These are phyloP conservation scores for Ustilago tritici DNA, from an alignment of 1,284 basidiomycete genomes.

Conservation along the genomic window DNA sequence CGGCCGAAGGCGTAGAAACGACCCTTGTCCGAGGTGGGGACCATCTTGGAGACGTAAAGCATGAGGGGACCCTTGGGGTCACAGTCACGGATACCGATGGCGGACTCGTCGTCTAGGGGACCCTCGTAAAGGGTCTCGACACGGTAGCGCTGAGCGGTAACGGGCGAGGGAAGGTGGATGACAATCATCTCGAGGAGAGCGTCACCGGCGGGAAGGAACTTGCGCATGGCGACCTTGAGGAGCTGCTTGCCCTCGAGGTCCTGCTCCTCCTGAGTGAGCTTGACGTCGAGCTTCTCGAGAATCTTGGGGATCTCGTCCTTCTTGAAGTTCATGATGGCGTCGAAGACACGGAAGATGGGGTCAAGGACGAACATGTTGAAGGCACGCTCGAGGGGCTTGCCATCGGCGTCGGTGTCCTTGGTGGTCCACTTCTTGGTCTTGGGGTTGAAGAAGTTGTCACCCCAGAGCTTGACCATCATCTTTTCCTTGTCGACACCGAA, in stretches of 20 bases:
- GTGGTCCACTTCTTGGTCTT: conserved; percentile 97
- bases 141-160: conserved; percentile 97
- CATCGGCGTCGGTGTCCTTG: conserved; percentile 81
- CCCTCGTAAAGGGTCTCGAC: conserved; percentile 99
- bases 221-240: conserved; percentile 98
- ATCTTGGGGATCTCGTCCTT: conserved; percentile 87
- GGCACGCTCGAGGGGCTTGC: conserved; percentile 80
- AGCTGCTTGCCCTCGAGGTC: conserved; percentile 96
- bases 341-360: conserved; percentile 99
- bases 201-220: conserved; percentile 99
- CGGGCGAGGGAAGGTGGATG: conserved; percentile 91
- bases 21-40: conserved; percentile 99
- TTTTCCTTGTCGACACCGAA: conserved; percentile 99
- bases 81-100: conserved; percentile 98
- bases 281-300: conserved; percentile 96
- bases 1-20: conserved; percentile 99
- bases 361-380: conserved; percentile 89
- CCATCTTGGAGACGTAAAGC: conserved; percentile 99
- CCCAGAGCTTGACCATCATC: conserved; percentile 98
- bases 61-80: conserved; percentile 97
- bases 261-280: conserved; percentile 88
- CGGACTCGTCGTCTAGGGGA: conserved; percentile 99
- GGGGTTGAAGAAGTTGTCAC: conserved; percentile 99
- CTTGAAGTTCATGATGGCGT: conserved; percentile 99
- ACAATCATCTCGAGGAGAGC: conserved; percentile 99